phyloP scores from a whole-genome alignment of 805 yeast species.

The Scheffersomyces ergatensis region DNA sequence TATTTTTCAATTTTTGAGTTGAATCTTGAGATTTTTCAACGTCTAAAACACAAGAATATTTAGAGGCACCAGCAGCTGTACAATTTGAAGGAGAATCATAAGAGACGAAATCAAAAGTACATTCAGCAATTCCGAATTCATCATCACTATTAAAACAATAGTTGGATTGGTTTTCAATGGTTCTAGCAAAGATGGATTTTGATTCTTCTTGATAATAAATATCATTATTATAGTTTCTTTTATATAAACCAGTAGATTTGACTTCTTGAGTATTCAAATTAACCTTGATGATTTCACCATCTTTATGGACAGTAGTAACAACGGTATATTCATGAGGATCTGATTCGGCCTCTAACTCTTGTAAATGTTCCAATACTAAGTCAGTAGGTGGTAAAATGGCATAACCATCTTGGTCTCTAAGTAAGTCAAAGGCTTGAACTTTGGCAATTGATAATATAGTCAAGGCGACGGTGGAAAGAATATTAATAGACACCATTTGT shows the following conservation, averaged over 20 bases:
- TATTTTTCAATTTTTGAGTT: constrained; percentile 6
- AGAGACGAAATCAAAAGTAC: constrained; percentile 8
- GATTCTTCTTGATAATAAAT: constrained; percentile 4
- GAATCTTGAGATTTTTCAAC: constrained; percentile 8
- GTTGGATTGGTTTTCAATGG: constrained; percentile 4
- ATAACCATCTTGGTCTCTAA: constrained; percentile 6
- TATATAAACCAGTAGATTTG: constrained; percentile 7
- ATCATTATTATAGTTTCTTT: constrained; percentile 7
- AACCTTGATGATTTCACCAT: constrained; percentile 9
- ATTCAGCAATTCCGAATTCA: constrained; percentile 8
- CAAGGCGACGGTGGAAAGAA: constrained; percentile 3
- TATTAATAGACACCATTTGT: constrained; percentile 8
- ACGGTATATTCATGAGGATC: constrained; percentile 6
- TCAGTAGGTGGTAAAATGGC: constrained; percentile 11
- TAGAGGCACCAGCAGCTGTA: constrained; percentile 3
- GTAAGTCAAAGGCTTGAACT: constrained; percentile 1
- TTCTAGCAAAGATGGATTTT: constrained; percentile 6
- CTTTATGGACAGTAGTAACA: constrained; percentile 6
- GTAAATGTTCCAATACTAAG: constrained; percentile 8
- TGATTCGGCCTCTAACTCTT: constrained; percentile 1
- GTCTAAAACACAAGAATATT: constrained; percentile 9
- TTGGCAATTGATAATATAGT: constrained; percentile 1
- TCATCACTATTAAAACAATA: constrained; percentile 7
- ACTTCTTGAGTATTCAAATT: constrained; percentile 8
- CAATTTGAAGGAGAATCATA: constrained; percentile 7